These are phyloP conservation scores for Termitomyces sp. DNA, from an alignment of 768 basidiomycete genomes.

Conservation along the genomic window DNA sequence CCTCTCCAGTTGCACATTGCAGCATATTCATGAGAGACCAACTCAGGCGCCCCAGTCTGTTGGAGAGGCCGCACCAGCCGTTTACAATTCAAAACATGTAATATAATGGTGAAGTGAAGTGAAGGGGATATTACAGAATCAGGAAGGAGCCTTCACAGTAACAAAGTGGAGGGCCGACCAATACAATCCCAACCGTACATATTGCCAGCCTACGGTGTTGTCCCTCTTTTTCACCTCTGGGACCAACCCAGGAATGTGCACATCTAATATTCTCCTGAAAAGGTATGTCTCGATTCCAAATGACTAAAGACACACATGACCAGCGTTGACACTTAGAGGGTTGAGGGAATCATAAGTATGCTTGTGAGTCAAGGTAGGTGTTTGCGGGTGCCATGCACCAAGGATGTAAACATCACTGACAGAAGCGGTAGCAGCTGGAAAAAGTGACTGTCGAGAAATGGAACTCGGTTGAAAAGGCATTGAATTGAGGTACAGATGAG, in stretches of 20 bases:
- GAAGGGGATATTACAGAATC: neutral
- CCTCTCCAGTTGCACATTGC: neutral
- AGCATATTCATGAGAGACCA: neutral
- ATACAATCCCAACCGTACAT: conserved; percentile 14
- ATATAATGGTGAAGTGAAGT: neutral
- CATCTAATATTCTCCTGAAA: neutral
- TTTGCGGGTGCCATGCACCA: neutral
- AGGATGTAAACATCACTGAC: neutral
- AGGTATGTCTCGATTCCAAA: neutral
- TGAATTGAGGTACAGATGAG: neutral
- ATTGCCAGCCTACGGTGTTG: conserved; percentile 9
- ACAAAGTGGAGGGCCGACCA: neutral
- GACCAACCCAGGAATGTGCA: neutral
- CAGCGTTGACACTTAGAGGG: neutral
- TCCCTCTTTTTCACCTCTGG: neutral
- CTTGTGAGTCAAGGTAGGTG: too few species aligned
- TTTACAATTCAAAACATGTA: neutral
- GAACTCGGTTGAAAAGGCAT: neutral
- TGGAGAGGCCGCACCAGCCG: neutral
- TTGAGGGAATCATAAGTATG: too few species aligned
- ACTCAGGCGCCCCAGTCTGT: neutral
- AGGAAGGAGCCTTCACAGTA: too few species aligned
- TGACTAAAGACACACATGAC: neutral
- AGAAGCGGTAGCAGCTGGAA: neutral
- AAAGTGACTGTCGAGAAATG: neutral